Conservation (phyloP, 2,329 filamentous ascomycete genomes). For the Exophiala xenobiotica region DNA sequence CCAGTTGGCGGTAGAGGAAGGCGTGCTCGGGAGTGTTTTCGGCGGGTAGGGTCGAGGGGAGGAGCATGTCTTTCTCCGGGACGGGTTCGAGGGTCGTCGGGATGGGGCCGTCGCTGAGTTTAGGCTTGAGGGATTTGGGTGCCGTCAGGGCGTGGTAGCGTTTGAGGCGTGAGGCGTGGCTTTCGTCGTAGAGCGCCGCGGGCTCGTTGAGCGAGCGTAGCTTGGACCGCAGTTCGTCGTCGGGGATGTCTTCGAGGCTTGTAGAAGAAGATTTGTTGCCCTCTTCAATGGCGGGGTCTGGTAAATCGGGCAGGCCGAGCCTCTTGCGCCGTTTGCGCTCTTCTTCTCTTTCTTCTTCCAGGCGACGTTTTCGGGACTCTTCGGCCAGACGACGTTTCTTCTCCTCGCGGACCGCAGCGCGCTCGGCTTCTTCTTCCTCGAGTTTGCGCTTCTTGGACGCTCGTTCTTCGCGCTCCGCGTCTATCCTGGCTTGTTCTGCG, state of each 20-base stretch:
- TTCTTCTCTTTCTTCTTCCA: constrained; percentile 71
- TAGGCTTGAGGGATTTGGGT: constrained; percentile 34
- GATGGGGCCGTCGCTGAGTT: constrained; percentile 69
- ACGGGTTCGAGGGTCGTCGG: constrained; percentile 79
- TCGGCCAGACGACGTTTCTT: constrained; percentile 80
- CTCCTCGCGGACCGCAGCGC: constrained; percentile 70
- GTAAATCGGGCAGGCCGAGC: constrained; percentile 75
- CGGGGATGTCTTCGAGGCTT: constrained; percentile 37
- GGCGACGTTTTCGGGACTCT: constrained; percentile 67
- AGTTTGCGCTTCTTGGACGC: constrained; percentile 78
- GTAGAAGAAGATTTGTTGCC: constrained; percentile 31
- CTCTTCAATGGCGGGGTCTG: constrained; percentile 36
- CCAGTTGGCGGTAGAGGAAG: constrained; percentile 82
- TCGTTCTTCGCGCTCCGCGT: constrained; percentile 68
- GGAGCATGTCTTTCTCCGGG: constrained; percentile 84
- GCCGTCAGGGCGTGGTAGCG: constrained; percentile 65
- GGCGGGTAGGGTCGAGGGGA: constrained; percentile 61
- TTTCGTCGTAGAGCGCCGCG: constrained; percentile 75
- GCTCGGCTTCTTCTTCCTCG: constrained; percentile 78
- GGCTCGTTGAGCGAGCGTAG: constrained; percentile 74
- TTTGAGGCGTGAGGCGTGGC: constrained; percentile 64
- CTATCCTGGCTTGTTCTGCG: constrained; percentile 74
- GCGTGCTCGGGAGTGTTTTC: constrained; percentile 64
- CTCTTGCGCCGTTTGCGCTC: constrained; percentile 72
- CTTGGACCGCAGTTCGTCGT: constrained; percentile 65